A percentile compares a stretch with the other conserved stretches of the same genome.
These are phyloP conservation scores for Cercospora berteroae DNA, from an alignment of 2,329 filamentous ascomycete genomes.

Conservation along the genomic window DNA sequence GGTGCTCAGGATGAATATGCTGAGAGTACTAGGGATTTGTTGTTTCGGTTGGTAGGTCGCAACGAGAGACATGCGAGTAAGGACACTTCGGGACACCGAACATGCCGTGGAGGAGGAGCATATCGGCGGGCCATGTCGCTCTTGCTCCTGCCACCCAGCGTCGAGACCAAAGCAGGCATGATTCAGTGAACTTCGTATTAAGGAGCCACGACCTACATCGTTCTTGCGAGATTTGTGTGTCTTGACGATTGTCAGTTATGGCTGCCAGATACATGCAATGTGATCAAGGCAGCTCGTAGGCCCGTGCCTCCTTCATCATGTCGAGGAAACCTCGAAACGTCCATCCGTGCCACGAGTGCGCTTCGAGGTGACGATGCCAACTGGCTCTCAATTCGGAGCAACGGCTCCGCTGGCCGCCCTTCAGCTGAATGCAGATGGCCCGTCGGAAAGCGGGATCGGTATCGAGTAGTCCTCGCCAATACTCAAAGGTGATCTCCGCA, in stretches of 20 bases:
- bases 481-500: not conserved
- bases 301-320: not conserved
- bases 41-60: not conserved
- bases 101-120: not conserved
- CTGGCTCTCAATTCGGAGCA: not conserved
- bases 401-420: too few species aligned
- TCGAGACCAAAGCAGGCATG: not conserved
- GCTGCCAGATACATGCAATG: not conserved
- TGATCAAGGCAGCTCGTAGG: not conserved
- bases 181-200: not conserved
- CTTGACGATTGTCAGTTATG: not conserved
- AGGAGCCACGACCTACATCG: not conserved
- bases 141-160: not conserved
- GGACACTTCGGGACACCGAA: not conserved
- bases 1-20: slow-evolving; percentile 6
- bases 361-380: not conserved
- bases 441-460: not conserved
- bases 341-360: not conserved
- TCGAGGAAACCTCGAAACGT: not conserved
- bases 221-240: not conserved
- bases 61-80: not conserved
- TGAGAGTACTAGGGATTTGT: not conserved
- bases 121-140: not conserved
- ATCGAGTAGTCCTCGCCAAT: not conserved
- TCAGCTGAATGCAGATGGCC: not conserved